These are phyloP conservation scores for Evernia prunastri DNA, from an alignment of 495 filamentous ascomycete genomes.

Conservation along the genomic window DNA sequence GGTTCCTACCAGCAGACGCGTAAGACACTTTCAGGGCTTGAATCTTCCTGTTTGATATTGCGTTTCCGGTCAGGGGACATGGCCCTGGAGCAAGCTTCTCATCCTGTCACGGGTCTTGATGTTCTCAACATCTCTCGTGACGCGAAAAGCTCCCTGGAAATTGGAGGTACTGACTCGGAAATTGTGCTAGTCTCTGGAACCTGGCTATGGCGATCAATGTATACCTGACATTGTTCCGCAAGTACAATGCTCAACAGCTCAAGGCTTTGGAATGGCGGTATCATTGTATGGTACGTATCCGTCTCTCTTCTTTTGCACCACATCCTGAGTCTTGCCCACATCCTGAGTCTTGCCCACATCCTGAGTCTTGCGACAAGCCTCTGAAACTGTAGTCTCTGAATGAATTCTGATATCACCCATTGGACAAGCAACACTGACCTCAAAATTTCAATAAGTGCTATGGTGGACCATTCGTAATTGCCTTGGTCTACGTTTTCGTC, in stretches of 20 bases:
- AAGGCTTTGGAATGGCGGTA: conserved; percentile 69
- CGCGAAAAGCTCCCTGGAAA: too few relatives aligned
- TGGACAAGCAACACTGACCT: background rate
- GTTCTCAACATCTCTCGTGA: too few relatives aligned
- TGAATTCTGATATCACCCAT: background rate
- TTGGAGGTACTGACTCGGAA: too few relatives aligned
- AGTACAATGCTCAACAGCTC: conserved; percentile 62
- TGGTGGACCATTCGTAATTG: conserved; percentile 64
- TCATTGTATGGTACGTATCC: conserved; percentile 35
- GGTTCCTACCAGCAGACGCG: conserved; percentile 77
- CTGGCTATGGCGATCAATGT: conserved; percentile 86
- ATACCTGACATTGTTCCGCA: conserved; percentile 75
- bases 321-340: too few relatives aligned
- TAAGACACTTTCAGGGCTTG: too few relatives aligned
- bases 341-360: too few relatives aligned
- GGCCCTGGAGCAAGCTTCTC: too few relatives aligned
- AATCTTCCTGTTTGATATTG: too few relatives aligned
- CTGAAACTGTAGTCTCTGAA: background rate
- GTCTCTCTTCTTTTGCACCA: background rate
- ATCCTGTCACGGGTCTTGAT: too few relatives aligned
- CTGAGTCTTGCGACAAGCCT: background rate
- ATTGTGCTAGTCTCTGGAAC: conserved; percentile 67
- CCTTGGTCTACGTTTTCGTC: conserved; percentile 62
- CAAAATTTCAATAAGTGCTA: conserved; percentile 46
- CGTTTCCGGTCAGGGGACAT: too few relatives aligned